Percentiles rank a stretch among this genome's conserved stretches.
These are phyloP conservation scores for Trichoderma breve DNA, from an alignment of 2,329 filamentous ascomycete species.

Conservation along the genomic window DNA sequence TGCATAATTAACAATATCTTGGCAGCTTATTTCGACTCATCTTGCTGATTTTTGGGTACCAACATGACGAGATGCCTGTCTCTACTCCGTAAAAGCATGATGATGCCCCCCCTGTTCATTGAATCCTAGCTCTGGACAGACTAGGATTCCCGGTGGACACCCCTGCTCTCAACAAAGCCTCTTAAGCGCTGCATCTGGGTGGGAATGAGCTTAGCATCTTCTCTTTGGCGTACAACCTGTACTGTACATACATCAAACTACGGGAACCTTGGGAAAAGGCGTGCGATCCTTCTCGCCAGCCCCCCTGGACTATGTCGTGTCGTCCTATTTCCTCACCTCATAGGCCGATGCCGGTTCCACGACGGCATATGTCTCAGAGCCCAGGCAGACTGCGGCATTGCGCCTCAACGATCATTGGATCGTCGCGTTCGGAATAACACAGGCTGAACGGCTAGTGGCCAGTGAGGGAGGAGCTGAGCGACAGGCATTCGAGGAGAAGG, in stretches of 20 bases:
- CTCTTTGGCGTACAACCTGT: background rate
- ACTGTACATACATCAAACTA: background rate
- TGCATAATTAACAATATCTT: background rate
- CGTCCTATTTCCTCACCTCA: background rate
- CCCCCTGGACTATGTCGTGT: background rate
- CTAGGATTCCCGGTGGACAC: background rate
- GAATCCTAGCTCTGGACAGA: background rate
- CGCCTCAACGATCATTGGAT: background rate
- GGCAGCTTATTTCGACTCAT: background rate
- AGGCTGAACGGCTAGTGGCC: background rate
- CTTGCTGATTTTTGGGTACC: background rate
- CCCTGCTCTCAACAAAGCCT: background rate
- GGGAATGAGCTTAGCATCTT: background rate
- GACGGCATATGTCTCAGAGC: background rate
- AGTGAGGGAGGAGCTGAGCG: background rate
- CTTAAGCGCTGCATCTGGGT: conserved; percentile 4
- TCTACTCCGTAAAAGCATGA: background rate
- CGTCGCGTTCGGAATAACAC: background rate
- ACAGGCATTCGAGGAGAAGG: conserved; percentile 11
- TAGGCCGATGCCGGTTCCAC: background rate
- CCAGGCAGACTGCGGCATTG: background rate
- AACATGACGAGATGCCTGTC: background rate
- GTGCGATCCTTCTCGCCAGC: background rate
- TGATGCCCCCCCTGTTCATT: background rate
- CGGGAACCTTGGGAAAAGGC: background rate